Conservation (phyloP, 2,329 filamentous ascomycete species). For the Cladosporium sp. region DNA sequence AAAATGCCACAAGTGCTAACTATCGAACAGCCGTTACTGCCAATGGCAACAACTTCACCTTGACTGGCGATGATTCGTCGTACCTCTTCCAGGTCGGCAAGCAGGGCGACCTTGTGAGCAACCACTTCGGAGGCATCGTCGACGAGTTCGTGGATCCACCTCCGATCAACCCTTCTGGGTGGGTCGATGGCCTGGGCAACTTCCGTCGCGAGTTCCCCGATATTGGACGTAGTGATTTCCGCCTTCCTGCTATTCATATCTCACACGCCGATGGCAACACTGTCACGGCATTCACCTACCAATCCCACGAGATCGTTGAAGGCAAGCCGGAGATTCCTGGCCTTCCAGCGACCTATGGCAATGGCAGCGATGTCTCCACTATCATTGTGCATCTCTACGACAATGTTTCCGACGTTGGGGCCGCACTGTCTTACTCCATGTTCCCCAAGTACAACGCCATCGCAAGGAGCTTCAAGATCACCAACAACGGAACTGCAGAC, state of each 20-base stretch:
- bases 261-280: slow-evolving; percentile 60
- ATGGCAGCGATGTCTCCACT: slow-evolving; percentile 58
- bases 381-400: slow-evolving; percentile 60
- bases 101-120: slow-evolving; percentile 56
- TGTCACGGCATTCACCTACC: slow-evolving; percentile 59
- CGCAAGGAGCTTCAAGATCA: slow-evolving; percentile 61
- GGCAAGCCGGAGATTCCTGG: slow-evolving; percentile 60
- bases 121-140: slow-evolving; percentile 61
- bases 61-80: slow-evolving; percentile 58
- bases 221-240: slow-evolving; percentile 63
- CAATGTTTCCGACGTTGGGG: slow-evolving; percentile 58
- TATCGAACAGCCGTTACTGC: slow-evolving; percentile 50
- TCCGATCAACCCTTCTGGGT: slow-evolving; percentile 48
- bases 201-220: slow-evolving; percentile 64
- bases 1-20: slow-evolving; percentile 11
- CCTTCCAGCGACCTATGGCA: slow-evolving; percentile 61
- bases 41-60: slow-evolving; percentile 57
- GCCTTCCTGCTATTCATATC: slow-evolving; percentile 62
- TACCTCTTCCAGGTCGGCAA: slow-evolving; percentile 65
- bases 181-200: slow-evolving; percentile 54
- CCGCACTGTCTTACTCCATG: slow-evolving; percentile 63
- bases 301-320: slow-evolving; percentile 54
- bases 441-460: slow-evolving; percentile 64
- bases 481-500: slow-evolving; percentile 56
- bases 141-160: slow-evolving; percentile 54